Percentiles rank a stretch among this genome's conserved stretches.
Evolutionary conservation across 495 filamentous ascomycete genomes (phyloP).

Genomic region (Lasiosphaeria miniovina): DNA sequence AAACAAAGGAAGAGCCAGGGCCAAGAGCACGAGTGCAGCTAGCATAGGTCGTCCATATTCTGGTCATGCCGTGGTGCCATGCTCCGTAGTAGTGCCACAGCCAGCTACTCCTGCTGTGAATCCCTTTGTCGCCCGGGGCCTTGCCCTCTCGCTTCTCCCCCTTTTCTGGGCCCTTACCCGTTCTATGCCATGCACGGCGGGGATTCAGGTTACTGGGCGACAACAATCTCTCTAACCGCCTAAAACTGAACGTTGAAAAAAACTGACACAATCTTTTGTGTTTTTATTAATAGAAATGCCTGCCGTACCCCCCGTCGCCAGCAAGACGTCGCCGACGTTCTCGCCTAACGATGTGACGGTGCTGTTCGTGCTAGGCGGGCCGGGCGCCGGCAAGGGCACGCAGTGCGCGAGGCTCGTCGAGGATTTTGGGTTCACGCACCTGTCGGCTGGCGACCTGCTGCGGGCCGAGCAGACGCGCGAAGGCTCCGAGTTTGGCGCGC

Average conservation of each 20-base stretch:
- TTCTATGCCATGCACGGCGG: background rate
- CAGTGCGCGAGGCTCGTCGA: constrained; percentile 86
- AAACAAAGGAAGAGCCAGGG: no score
- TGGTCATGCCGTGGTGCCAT: no score
- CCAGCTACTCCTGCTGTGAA: no score
- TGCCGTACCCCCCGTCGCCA: constrained; percentile 22
- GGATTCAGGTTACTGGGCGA: background rate
- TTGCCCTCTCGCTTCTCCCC: no score
- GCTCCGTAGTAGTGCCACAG: no score
- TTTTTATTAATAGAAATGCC: constrained; percentile 28
- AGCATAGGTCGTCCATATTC: no score
- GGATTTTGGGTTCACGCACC: constrained; percentile 90
- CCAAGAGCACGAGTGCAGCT: no score
- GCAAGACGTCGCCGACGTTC: constrained; percentile 68
- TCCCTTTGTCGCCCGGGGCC: no score
- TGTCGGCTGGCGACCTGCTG: constrained; percentile 89
- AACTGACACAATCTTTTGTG: background rate
- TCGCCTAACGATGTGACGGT: constrained; percentile 76
- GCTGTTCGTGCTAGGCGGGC: constrained; percentile 79
- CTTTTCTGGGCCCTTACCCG: background rate
- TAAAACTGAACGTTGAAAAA: background rate
- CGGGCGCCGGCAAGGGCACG: constrained; percentile 76
- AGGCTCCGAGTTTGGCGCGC: constrained; percentile 78
- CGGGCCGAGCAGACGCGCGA: constrained; percentile 86
- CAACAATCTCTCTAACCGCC: background rate